A percentile compares a stretch with the other conserved stretches of the same genome.
These are phyloP conservation scores for Scenedesmus sp. DNA, from an alignment of 163 green algal genomes.

Conservation along the genomic window DNA sequence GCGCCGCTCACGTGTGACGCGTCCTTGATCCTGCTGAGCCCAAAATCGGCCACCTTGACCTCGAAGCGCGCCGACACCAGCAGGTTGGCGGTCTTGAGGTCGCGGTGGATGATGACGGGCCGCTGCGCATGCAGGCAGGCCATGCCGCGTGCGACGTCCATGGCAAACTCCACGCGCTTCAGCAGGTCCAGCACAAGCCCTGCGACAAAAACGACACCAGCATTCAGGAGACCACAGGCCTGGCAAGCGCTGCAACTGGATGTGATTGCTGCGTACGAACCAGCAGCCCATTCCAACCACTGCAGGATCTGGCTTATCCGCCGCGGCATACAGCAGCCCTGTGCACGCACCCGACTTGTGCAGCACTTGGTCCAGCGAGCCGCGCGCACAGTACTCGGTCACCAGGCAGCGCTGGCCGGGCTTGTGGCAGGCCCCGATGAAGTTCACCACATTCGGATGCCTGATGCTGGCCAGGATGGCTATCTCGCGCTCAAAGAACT, in stretches of 20 bases:
- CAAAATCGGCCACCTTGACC: constrained; percentile 93
- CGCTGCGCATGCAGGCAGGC: constrained; percentile 88
- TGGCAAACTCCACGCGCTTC: constrained; percentile 69
- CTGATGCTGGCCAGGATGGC: constrained; percentile 74
- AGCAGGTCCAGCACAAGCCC: constrained; percentile 70
- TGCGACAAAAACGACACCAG: not conserved
- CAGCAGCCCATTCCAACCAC: too few species aligned
- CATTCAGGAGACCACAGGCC: not conserved
- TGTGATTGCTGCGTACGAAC: not conserved
- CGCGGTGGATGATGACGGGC: constrained; percentile 92
- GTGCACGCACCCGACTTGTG: constrained; percentile 58
- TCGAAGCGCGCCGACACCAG: constrained; percentile 91
- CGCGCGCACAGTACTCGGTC: constrained; percentile 87
- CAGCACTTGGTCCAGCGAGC: constrained; percentile 87
- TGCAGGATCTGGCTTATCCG: too few species aligned
- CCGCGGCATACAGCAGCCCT: not conserved
- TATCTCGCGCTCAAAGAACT: constrained; percentile 76
- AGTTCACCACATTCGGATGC: constrained; percentile 78
- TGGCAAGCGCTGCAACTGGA: not conserved
- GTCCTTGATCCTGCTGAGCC: constrained; percentile 79
- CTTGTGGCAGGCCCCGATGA: constrained; percentile 83
- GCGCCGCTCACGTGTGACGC: constrained; percentile 33
- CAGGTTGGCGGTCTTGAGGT: constrained; percentile 92
- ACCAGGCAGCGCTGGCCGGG: constrained; percentile 82
- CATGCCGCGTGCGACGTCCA: constrained; percentile 85